Conservation (phyloP, 2,329 filamentous ascomycete species). For the Byssothecium circinans region DNA sequence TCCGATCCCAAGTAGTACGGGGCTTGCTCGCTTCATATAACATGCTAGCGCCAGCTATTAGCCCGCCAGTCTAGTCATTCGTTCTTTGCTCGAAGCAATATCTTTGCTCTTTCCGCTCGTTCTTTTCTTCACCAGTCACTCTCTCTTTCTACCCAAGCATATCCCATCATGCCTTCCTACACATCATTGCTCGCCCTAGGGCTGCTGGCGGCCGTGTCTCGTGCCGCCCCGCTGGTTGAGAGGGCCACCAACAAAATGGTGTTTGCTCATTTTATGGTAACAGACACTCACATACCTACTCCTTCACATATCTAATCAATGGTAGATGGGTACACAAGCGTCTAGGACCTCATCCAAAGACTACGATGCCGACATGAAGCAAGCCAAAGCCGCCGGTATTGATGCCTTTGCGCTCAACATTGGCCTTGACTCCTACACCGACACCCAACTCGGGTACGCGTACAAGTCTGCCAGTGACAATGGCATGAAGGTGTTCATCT, state of each 20-base stretch:
- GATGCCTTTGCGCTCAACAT: constrained; percentile 40
- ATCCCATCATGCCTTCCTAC: constrained; percentile 14
- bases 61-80: constrained; percentile 3
- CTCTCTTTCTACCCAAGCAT: constrained; percentile 1
- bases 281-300: not conserved
- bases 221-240: constrained; percentile 16
- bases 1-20: not conserved
- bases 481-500: constrained; percentile 32
- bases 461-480: constrained; percentile 29
- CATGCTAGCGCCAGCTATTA: not conserved
- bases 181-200: constrained; percentile 17
- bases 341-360: constrained; percentile 23
- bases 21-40: not conserved
- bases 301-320: constrained; percentile 1
- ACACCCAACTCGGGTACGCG: constrained; percentile 25
- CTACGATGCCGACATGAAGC: constrained; percentile 31
- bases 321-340: constrained; percentile 30
- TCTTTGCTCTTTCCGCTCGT: not conserved
- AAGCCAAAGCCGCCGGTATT: constrained; percentile 34
- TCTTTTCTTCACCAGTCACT: constrained; percentile 9
- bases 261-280: constrained; percentile 34
- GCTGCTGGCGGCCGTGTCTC: constrained; percentile 17
- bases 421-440: constrained; percentile 23
- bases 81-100: not conserved
- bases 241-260: constrained; percentile 18